These are phyloP conservation scores for Puccinia novopanici DNA, from an alignment of 1,284 basidiomycete genomes.

Conservation along the genomic window DNA sequence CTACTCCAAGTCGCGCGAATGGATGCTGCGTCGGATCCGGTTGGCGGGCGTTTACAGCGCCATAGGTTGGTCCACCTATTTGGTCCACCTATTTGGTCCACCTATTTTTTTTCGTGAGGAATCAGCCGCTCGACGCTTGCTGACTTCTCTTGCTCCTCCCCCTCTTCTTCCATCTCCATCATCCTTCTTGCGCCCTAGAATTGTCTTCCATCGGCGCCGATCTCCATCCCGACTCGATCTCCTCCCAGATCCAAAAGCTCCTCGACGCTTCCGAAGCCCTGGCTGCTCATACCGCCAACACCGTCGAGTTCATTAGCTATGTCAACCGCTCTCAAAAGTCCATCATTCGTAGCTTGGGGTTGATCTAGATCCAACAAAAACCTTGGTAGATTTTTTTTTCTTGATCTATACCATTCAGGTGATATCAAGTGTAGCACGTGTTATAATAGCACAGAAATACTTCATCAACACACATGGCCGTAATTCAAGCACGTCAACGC, in stretches of 20 bases:
- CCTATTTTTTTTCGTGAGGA: too few relatives aligned
- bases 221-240: not conserved
- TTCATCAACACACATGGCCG: too few relatives aligned
- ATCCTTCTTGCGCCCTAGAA: constrained; percentile 7
- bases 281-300: constrained; percentile 3
- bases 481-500: too few relatives aligned
- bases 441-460: too few relatives aligned
- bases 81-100: too few relatives aligned
- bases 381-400: too few relatives aligned
- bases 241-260: not conserved
- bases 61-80: constrained; percentile 6
- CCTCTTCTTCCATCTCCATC: too few relatives aligned
- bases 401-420: too few relatives aligned
- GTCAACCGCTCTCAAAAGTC: constrained; percentile 17
- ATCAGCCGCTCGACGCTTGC: too few relatives aligned
- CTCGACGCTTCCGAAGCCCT: constrained; percentile 21
- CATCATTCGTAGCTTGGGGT: constrained; percentile 22
- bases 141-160: too few relatives aligned
- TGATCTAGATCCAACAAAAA: constrained; percentile 19
- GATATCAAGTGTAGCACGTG: too few relatives aligned
- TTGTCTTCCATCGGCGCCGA: not conserved
- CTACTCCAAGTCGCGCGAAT: constrained; percentile 31
- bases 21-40: constrained; percentile 42
- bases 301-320: constrained; percentile 33
- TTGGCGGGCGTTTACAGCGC: constrained; percentile 33